A percentile compares a stretch with the other conserved stretches of the same genome.
Evolutionary conservation across 192 early-diverging fungal species (phyloP).

Genomic region (Backusella australiensis): DNA sequence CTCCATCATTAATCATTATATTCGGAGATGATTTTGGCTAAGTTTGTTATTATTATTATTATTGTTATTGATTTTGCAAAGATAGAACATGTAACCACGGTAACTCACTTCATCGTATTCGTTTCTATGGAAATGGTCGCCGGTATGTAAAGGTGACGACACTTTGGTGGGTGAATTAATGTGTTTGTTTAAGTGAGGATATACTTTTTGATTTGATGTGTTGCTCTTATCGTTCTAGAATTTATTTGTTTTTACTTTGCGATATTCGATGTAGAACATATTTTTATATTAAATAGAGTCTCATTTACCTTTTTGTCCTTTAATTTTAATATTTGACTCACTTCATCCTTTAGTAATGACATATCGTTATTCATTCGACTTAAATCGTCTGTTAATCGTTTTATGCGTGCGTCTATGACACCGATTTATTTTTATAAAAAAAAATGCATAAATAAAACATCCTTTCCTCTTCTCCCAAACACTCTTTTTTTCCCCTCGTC

Average conservation of each 20-base stretch:
- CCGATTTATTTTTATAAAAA: background rate
- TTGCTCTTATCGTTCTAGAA: background rate
- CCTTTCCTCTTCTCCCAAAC: background rate
- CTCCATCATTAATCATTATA: slow-evolving; percentile 45
- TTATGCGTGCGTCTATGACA: slow-evolving; percentile 33
- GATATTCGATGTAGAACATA: background rate
- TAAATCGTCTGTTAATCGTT: slow-evolving; percentile 42
- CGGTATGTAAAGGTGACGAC: slow-evolving; percentile 1
- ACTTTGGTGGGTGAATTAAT: slow-evolving; percentile 10
- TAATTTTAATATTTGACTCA: slow-evolving; percentile 37
- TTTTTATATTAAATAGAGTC: background rate
- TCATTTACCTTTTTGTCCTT: slow-evolving; percentile 47
- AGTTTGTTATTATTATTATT: background rate
- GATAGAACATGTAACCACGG: too few relatives aligned
- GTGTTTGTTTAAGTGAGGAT: slow-evolving; percentile 6
- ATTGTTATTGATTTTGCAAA: background rate
- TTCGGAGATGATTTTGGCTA: slow-evolving; percentile 26
- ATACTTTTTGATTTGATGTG: slow-evolving; percentile 9
- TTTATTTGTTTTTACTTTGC: background rate
- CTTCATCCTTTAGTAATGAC: slow-evolving; percentile 39
- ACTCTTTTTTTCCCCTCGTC: background rate
- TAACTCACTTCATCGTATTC: background rate
- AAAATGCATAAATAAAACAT: background rate
- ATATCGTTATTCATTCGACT: slow-evolving; percentile 39
- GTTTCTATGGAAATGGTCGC: slow-evolving; percentile 5